Conservation (phyloP, 2,329 filamentous ascomycete species). For the Curvularia hawaiiensis region DNA sequence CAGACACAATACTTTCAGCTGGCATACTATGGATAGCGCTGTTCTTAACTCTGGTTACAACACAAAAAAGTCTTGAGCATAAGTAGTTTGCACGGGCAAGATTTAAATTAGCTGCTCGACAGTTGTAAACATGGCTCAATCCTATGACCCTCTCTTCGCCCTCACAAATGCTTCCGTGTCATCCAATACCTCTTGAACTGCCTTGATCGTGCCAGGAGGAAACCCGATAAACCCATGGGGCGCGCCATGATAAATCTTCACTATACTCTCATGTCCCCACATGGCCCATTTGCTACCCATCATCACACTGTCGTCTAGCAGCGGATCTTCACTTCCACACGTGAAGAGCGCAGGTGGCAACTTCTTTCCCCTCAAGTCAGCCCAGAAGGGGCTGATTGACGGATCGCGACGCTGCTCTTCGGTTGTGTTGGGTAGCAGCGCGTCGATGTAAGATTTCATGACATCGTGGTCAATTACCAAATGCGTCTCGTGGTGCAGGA, state of each 20-base stretch:
- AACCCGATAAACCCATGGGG: constrained; percentile 59
- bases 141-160: constrained; percentile 27
- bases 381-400: constrained; percentile 57
- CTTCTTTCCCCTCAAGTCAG: constrained; percentile 46
- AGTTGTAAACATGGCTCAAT: neutral
- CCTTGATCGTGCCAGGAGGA: constrained; percentile 43
- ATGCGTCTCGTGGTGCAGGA: constrained; percentile 44
- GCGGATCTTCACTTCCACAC: constrained; percentile 59
- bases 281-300: constrained; percentile 62
- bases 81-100: neutral
- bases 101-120: neutral
- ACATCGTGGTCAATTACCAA: constrained; percentile 55
- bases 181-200: constrained; percentile 46
- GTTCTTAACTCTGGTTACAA: neutral
- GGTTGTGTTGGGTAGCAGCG: constrained; percentile 52
- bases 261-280: constrained; percentile 55
- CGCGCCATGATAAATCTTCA: constrained; percentile 61
- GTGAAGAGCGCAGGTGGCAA: constrained; percentile 61
- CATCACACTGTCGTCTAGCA: constrained; percentile 59
- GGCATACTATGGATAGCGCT: neutral
- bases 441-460: constrained; percentile 54
- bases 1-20: neutral
- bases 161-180: constrained; percentile 50
- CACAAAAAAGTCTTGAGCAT: neutral
- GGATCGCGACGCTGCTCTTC: constrained; percentile 51